These are phyloP conservation scores for Amphibolis antarctica DNA, from an alignment of 106 monocot species.

Conservation along the genomic window DNA sequence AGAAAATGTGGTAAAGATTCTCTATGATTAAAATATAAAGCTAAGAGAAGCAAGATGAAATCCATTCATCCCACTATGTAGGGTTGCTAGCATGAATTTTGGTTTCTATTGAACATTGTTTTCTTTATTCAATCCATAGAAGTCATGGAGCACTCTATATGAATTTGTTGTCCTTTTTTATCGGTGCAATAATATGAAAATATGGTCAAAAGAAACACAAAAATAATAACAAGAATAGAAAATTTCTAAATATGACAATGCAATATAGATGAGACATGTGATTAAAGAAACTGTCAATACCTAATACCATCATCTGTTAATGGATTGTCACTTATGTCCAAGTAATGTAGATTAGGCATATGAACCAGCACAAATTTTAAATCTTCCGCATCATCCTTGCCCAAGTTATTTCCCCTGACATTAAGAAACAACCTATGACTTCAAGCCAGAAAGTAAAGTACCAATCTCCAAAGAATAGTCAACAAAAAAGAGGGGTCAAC, in stretches of 20 bases:
- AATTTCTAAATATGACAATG: background rate
- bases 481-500: background rate
- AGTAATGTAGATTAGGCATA: conserved; percentile 55
- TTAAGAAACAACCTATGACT: background rate
- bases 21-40: background rate
- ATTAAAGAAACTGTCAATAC: conserved; percentile 14
- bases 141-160: no score
- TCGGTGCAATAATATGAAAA: no score
- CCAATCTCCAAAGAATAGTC: background rate
- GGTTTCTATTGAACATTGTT: no score
- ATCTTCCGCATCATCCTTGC: conserved; percentile 50
- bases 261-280: background rate
- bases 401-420: conserved; percentile 61
- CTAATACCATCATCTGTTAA: conserved; percentile 75
- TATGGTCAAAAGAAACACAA: background rate
- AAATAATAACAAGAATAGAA: background rate
- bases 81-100: background rate
- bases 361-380: conserved; percentile 39
- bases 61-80: no score
- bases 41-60: background rate
- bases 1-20: background rate
- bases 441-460: background rate
- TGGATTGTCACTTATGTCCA: conserved; percentile 91
- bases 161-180: no score
- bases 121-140: no score